Evolutionary conservation across 306 rosid species (phyloP), one percentile per base, ranked within the genome.

Genomic region (Prunus campanulata): DNA sequence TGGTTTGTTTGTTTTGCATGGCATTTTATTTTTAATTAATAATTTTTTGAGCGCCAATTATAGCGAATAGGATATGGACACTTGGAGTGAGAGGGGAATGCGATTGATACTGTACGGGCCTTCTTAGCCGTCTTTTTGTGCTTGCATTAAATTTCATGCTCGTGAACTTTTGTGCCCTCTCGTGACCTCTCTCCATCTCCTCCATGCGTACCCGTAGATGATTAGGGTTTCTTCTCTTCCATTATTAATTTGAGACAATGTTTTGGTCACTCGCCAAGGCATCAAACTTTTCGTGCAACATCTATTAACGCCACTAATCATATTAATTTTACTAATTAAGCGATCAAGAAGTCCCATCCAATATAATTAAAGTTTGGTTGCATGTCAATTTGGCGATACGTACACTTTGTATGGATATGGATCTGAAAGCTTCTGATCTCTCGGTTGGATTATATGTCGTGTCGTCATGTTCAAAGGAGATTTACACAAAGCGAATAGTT

Each of bases 101-200:
- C 19, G 32, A 19, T 12, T 61, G n/a, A 10, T 71, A 32, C 16
- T 77, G 54, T 72, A 77, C 74, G 83, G 83, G 72, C 42, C 25
- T 85, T 83, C 83, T 78, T 68, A 81, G 87, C 88, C 90, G 89
- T 87, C 87, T 63, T 83, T 64, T 83, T 72, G 90, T 83, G 89
- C 5, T 80, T 44, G 64, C 65, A 54, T 68, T 74, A 46, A 66
- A 74, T 74, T 74, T 61, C 60, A 20, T 47, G 59, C 47, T 75
- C 74, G 93, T 87, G 93, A 87, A 80, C 90, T 71, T 71, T 50
- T 44, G 71, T 42, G 35, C 24, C 51, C 22, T 74, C 91, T 75
- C 90, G 94, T 90, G 95, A 90, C 76, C 89, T 47, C 44, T 39
- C 44, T 19, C 44, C 44, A 25, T 16, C 57, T 15, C 56, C 42